Conservation (phyloP, 2,329 filamentous ascomycete species). For the Diplodia seriata region DNA sequence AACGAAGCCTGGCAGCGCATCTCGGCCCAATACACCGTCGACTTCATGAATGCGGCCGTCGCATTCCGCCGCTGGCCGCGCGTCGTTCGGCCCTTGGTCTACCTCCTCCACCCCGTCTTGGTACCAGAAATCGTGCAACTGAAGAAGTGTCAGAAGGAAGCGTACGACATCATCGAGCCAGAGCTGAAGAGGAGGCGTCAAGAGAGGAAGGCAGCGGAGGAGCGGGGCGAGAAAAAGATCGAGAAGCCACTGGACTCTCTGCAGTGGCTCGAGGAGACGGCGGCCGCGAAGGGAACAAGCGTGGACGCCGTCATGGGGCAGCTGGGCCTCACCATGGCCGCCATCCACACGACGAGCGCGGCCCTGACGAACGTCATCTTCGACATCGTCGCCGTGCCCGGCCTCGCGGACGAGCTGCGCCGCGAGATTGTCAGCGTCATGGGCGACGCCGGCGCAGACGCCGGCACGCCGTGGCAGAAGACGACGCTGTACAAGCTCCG, state of each 20-base stretch:
- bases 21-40: constrained; percentile 45
- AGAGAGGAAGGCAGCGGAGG: constrained; percentile 35
- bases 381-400: constrained; percentile 38
- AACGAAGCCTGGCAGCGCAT: constrained; percentile 50
- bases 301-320: constrained; percentile 33
- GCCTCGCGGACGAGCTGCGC: constrained; percentile 39
- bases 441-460: constrained; percentile 40
- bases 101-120: constrained; percentile 45
- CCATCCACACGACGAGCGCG: constrained; percentile 46
- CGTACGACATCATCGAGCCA: constrained; percentile 45
- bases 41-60: constrained; percentile 44
- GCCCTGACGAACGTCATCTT: constrained; percentile 48
- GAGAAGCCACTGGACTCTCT: constrained; percentile 33
- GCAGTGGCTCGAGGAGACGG: constrained; percentile 35
- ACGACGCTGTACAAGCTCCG: constrained; percentile 40
- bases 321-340: constrained; percentile 34
- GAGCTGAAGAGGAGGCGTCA: constrained; percentile 42
- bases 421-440: constrained; percentile 40
- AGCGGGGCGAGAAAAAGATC: constrained; percentile 34
- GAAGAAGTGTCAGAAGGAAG: constrained; percentile 46
- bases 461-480: constrained; percentile 36
- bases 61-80: constrained; percentile 46
- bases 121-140: constrained; percentile 42
- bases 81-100: constrained; percentile 45
- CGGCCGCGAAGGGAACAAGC: constrained; percentile 38